phyloP scores from a whole-genome alignment of 139 green algal genomes.

The Bryopsis sp. region DNA sequence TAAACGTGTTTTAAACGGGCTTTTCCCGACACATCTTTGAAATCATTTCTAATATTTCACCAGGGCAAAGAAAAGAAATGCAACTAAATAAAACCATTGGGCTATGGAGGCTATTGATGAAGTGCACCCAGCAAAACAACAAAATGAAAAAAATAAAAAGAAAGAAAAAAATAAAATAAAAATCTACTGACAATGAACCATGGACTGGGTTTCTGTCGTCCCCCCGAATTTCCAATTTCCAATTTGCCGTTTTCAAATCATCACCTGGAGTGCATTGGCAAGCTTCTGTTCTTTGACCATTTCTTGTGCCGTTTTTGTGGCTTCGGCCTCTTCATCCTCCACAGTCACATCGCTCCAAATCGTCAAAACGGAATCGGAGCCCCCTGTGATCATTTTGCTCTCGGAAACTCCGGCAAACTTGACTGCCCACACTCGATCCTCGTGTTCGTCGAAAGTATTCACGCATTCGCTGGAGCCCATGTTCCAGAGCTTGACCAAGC shows the following conservation, averaged over 20 bases:
- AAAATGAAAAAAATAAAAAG: too few species aligned
- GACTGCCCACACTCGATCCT: slow-evolving; percentile 79
- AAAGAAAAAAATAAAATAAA: too few species aligned
- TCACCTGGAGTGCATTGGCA: slow-evolving; percentile 19
- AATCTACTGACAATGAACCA: too few species aligned
- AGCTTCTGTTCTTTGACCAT: slow-evolving; percentile 15
- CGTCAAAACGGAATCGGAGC: slow-evolving; percentile 5
- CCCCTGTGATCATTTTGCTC: slow-evolving; percentile 5
- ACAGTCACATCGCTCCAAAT: slow-evolving; percentile 13
- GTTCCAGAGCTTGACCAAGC: slow-evolving; percentile 92
- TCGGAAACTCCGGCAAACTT: slow-evolving; percentile 8
- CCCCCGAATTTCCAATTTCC: too few species aligned
- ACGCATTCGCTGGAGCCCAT: slow-evolving; percentile 62
- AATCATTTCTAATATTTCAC: too few species aligned
- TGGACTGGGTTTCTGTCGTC: too few species aligned
- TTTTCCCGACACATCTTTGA: too few species aligned
- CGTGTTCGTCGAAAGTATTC: slow-evolving; percentile 86
- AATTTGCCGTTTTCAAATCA: not conserved
- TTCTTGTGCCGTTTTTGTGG: not conserved
- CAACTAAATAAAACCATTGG: too few species aligned
- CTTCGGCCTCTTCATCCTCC: slow-evolving; percentile 11
- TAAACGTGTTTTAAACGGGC: too few species aligned
- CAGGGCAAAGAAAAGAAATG: too few species aligned
- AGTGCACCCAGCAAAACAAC: too few species aligned
- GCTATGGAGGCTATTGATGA: too few species aligned